Conservation (phyloP, 1,284 basidiomycete species). For the Ustilago shanxiensis region DNA sequence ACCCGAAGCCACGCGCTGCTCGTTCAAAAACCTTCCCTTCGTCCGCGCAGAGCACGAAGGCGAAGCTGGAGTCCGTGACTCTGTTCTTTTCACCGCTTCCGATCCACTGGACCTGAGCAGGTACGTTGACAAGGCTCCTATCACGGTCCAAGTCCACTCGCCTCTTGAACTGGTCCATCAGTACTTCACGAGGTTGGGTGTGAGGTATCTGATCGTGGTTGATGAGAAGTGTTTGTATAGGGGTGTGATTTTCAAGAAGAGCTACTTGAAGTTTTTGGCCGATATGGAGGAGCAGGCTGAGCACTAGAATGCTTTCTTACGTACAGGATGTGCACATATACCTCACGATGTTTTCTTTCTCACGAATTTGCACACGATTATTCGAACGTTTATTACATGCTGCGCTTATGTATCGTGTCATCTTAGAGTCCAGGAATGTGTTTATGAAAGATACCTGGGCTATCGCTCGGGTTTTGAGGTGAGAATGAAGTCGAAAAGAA, state of each 20-base stretch:
- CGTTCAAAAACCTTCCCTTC: conserved; percentile 54
- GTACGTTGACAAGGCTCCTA: conserved; percentile 91
- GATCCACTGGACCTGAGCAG: conserved; percentile 81
- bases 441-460: neutral
- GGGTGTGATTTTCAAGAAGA: conserved; percentile 92
- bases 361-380: neutral
- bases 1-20: conserved; percentile 23
- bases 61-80: conserved; percentile 41
- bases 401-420: neutral
- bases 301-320: neutral
- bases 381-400: neutral
- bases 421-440: neutral
- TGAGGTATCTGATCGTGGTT: conserved; percentile 75
- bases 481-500: neutral
- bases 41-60: conserved; percentile 37
- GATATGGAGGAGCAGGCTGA: conserved; percentile 31
- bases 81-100: conserved; percentile 31
- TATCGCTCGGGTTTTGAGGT: neutral
- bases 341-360: neutral
- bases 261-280: conserved; percentile 63
- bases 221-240: conserved; percentile 86
- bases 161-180: conserved; percentile 90
- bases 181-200: conserved; percentile 62
- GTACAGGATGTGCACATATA: neutral
- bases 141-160: conserved; percentile 84